Evolutionary conservation across 495 filamentous ascomycete species (phyloP), one percentile per base, ranked within the genome.

Genomic region (Rostrohypoxylon terebratum): DNA sequence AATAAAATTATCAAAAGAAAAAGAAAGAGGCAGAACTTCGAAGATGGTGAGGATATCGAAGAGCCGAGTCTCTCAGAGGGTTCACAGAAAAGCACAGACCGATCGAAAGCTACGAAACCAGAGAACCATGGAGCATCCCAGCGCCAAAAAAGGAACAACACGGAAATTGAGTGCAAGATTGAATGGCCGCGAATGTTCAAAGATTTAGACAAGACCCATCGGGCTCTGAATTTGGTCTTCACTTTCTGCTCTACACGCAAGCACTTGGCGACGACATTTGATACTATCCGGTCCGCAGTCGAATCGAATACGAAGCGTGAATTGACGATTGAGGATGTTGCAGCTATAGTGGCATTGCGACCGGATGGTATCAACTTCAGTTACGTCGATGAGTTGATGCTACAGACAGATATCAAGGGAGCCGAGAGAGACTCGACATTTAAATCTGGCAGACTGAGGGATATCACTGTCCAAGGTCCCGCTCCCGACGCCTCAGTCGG

Each of bases 171-270:
- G 42, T 77, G 74, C 23, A 42, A 55, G 18, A 76, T 79, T 44
- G 71, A 90, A 44, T 96, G 94, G 93, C 95, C 96, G 0, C 84
- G 87, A 0, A 81, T 84, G 59, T 92, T 98, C 78, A 89, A 87
- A 47, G 81, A 83, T 42, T 87, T 99, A 7, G 88, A 90, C 5
- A 90, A 92, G 75, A 92, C 89, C 0, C 91, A 97, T 77, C 87
- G 90, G 60, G 94, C 96, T 6, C 80, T 99, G 62, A 98, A 97
- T 74, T 80, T 98, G 3, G 93, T 98, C 6, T 97, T 93, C 75
- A 98, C 96, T 0, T 98, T 99, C 80, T 94, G 92, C 79, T 95
- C 90, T 75, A 94, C 95, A 7, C 90, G 96, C 8, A 97, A 96
- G 77, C 93, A 97, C 68, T 83, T 98, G 7, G 90, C 90, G 0